Evolutionary conservation across 495 filamentous ascomycete species (phyloP).

Genomic region (Hypoxylon rickii): DNA sequence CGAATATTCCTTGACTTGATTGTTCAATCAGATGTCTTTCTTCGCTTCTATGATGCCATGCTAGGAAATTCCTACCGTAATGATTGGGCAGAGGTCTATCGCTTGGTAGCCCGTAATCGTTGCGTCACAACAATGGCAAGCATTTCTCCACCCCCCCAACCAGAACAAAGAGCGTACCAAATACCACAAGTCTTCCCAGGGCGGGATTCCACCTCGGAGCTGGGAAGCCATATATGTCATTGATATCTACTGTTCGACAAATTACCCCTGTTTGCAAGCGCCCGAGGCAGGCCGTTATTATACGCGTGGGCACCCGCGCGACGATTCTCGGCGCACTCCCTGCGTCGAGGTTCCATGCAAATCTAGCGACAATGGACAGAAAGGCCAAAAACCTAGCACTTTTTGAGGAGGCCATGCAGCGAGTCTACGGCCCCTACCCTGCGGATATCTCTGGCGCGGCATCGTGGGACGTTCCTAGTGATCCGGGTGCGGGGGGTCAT

Average conservation of each 20-base stretch:
- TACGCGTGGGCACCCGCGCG: too few species aligned
- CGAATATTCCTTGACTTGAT: background rate
- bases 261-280: too few species aligned
- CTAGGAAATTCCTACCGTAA: background rate
- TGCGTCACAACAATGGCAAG: constrained; percentile 8
- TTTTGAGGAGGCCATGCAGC: constrained; percentile 46
- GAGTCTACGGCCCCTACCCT: constrained; percentile 51
- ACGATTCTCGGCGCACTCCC: background rate
- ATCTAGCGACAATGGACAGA: background rate
- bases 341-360: background rate
- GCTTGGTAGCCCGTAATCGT: constrained; percentile 8
- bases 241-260: too few species aligned
- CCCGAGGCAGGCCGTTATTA: too few species aligned
- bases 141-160: background rate
- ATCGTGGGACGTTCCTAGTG: constrained; percentile 38
- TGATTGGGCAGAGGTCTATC: background rate
- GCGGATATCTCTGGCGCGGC: constrained; percentile 26
- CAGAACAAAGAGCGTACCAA: too few species aligned
- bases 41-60: background rate
- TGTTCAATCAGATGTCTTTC: background rate
- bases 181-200: background rate
- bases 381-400: constrained; percentile 9
- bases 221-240: too few species aligned
- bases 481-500: constrained; percentile 61
- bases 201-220: too few species aligned